Base-by-base conservation (phyloP, 768 basidiomycete species). In the Termitomyces eurrhizus region DNA sequence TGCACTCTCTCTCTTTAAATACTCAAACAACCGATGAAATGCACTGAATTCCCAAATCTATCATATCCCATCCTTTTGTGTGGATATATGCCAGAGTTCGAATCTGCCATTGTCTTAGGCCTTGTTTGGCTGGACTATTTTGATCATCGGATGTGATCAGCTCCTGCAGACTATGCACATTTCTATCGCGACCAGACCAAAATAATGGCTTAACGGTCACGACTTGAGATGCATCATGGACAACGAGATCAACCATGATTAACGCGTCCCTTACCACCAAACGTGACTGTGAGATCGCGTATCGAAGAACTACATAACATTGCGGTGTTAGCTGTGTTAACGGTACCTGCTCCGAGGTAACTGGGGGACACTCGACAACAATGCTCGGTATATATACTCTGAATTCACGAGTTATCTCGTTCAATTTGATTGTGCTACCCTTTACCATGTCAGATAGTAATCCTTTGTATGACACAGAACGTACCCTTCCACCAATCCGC, bases 1-100 rank as follows among this genome's bases (percentile, higher is more conserved):
- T 94, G 35, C 92, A 94, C 67, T 87, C 92, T 0, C 75, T 94
- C 45, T 89, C 89, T 16, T 73, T 94, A 66, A 84, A 84, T 59
- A 90, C 92, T 16, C 86, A 82, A 73, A 92, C 91, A 9, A 76
- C 80, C 54, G 79, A 81, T 60, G 92, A 84, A 26, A 44, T 37
- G 18, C 26, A 62, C 51, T 53, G 59, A 44, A 16, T 35, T 41
- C 13, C 24, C 7, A 11, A 39, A n/a, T 14, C 21, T 21, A 39
- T 26, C 12, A 37, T 42, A 41, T 45, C 39, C 2, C 45, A 26
- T 18, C 16, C 14, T 11, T 32, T 42, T n/a, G 26, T 16, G 32
- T 51, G 37, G 32, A 36, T 21, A n/a, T 7, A 26, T n/a, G 18
- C 21, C 45, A 11, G 14, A 51, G n/a, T 51, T 50, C 4, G 12